These are phyloP conservation scores for Colletotrichum lini DNA, from an alignment of 2,329 filamentous ascomycete species.

Conservation along the genomic window DNA sequence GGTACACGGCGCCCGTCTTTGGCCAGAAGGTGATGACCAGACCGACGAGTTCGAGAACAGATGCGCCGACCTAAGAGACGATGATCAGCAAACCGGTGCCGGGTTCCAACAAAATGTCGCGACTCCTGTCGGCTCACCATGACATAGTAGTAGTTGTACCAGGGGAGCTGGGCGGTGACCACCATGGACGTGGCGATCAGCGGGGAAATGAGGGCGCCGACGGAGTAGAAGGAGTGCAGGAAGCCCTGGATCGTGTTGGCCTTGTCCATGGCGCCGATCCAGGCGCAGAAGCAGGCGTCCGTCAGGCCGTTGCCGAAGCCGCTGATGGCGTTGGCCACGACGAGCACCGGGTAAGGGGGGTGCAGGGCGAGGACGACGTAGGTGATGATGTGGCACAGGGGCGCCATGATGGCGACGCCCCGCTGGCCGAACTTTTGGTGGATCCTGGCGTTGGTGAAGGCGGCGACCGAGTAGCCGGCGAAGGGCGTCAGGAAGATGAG, in stretches of 20 bases:
- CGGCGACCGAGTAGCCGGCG: slow-evolving; percentile 73
- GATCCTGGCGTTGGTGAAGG: slow-evolving; percentile 72
- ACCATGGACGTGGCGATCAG: slow-evolving; percentile 78
- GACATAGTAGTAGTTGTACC: slow-evolving; percentile 80
- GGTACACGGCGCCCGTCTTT: slow-evolving; percentile 69
- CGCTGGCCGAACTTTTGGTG: slow-evolving; percentile 75
- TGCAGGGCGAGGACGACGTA: slow-evolving; percentile 73
- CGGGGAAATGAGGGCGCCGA: slow-evolving; percentile 75
- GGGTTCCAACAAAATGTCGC: too few relatives aligned
- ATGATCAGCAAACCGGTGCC: background rate
- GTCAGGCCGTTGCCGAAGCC: slow-evolving; percentile 78
- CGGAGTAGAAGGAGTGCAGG: slow-evolving; percentile 75
- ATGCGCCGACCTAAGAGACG: slow-evolving; percentile 58
- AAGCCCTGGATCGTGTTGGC: slow-evolving; percentile 78
- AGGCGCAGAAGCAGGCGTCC: slow-evolving; percentile 66
- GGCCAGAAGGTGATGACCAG: slow-evolving; percentile 71
- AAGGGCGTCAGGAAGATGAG: slow-evolving; percentile 76
- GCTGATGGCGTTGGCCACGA: slow-evolving; percentile 73
- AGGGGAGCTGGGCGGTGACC: slow-evolving; percentile 68
- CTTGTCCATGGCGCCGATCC: slow-evolving; percentile 75
- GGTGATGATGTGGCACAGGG: slow-evolving; percentile 72
- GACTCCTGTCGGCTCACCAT: slow-evolving; percentile 69
- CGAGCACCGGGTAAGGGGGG: slow-evolving; percentile 75
- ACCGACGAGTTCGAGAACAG: slow-evolving; percentile 68
- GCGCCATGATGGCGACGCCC: slow-evolving; percentile 75